These are phyloP conservation scores for Gynostemma pentaphyllum DNA, from an alignment of 306 rosid species.

Conservation along the genomic window DNA sequence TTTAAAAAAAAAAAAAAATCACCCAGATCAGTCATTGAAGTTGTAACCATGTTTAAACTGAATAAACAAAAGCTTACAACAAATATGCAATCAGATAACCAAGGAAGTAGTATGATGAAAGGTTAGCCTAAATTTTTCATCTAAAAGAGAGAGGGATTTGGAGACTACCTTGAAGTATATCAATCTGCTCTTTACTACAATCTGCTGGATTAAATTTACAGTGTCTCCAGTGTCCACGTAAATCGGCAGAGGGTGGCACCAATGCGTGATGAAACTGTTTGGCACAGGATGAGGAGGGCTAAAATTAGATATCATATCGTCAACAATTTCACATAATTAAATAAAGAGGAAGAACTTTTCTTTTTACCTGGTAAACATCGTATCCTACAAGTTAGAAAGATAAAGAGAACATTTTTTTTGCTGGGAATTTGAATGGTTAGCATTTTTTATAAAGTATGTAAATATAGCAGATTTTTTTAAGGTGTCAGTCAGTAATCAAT, in stretches of 20 bases:
- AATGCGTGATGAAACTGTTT: conserved; percentile 58
- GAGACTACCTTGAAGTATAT: conserved; percentile 55
- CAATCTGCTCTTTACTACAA: conserved; percentile 43
- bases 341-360: neutral
- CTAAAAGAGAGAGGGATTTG: neutral
- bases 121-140: neutral
- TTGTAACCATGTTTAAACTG: no score
- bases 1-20: neutral
- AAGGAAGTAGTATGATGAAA: neutral
- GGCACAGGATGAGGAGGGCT: neutral
- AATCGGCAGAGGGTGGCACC: conserved; percentile 82
- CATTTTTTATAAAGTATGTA: no score
- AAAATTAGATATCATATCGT: neutral
- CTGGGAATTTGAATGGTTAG: no score
- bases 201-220: conserved; percentile 59
- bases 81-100: neutral
- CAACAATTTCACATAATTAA: neutral
- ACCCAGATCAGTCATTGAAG: neutral
- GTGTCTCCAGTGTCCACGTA: conserved; percentile 56
- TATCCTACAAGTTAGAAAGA: conserved; percentile 68
- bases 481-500: no score
- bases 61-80: neutral
- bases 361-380: conserved; percentile 31
- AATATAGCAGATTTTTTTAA: no score
- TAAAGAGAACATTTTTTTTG: no score